Evolutionary conservation across 225 moss, liverwort and hornwort species (phyloP).

Genomic region (Marchantia polymorpha): DNA sequence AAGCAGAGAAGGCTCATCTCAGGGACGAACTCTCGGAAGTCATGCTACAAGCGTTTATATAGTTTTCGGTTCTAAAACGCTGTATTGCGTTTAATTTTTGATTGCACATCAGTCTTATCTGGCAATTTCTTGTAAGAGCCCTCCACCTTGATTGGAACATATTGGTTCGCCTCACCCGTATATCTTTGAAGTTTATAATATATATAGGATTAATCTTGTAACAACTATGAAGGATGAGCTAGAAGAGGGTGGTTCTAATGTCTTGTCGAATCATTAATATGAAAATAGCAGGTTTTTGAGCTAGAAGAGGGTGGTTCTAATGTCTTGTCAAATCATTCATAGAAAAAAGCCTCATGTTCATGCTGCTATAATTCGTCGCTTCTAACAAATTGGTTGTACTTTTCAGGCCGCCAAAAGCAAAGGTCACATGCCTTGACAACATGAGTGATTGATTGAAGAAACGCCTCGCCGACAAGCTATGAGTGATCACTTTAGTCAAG

Average conservation of each 20-base stretch:
- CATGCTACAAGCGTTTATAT: slow-evolving; percentile 48
- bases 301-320: no score
- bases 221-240: no score
- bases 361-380: not conserved
- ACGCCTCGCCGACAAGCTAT: not conserved
- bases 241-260: no score
- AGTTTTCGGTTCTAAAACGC: not conserved
- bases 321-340: not conserved
- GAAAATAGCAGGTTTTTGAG: no score
- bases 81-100: not conserved
- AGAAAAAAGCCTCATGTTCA: not conserved
- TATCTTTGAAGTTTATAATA: not conserved
- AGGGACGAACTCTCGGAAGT: slow-evolving; percentile 57
- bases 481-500: not conserved
- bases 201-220: not conserved
- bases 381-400: not conserved
- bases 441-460: not conserved
- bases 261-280: not conserved
- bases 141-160: not conserved
- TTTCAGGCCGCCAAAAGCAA: not conserved
- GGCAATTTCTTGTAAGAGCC: not conserved
- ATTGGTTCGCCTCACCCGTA: no score
- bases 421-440: not conserved
- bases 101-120: slow-evolving; percentile 2
- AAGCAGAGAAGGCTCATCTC: slow-evolving; percentile 54